Conservation (phyloP, 2,329 filamentous ascomycete species). For the Trematosphaeria pertusa region DNA sequence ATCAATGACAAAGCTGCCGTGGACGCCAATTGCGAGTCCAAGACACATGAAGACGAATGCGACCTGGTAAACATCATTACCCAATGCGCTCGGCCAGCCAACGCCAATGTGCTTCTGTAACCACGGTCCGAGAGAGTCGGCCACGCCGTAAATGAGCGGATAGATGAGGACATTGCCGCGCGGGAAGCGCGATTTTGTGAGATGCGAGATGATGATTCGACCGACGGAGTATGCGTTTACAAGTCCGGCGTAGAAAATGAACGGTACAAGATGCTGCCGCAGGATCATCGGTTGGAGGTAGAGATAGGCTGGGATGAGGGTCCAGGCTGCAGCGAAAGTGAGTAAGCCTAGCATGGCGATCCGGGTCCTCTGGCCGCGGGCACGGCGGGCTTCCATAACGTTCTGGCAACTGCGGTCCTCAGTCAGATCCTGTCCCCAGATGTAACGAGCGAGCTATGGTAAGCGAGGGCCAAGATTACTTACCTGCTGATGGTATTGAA, state of each 20-base stretch:
- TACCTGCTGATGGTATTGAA: constrained; percentile 81
- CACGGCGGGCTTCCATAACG: constrained; percentile 80
- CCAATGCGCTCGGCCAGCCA: constrained; percentile 51
- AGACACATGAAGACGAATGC: constrained; percentile 90
- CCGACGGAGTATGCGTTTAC: constrained; percentile 96
- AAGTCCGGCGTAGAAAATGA: constrained; percentile 85
- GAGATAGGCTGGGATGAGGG: constrained; percentile 77
- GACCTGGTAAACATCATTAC: constrained; percentile 80
- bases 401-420: constrained; percentile 68
- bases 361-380: constrained; percentile 73
- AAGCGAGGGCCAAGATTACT: constrained; percentile 9
- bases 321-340: constrained; percentile 82
- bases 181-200: constrained; percentile 87
- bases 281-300: constrained; percentile 85
- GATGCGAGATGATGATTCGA: constrained; percentile 92
- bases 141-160: constrained; percentile 77
- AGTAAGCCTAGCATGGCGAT: constrained; percentile 81
- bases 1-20: constrained; percentile 95
- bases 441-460: not conserved
- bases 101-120: constrained; percentile 59
- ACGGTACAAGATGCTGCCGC: constrained; percentile 83
- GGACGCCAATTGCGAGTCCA: constrained; percentile 85
- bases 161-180: constrained; percentile 86
- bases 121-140: constrained; percentile 80
- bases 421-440: constrained; percentile 8